Percentiles rank a stretch among this genome's conserved stretches.
Conservation (phyloP, 1,284 basidiomycete genomes). For the Farysia itapuensis region DNA sequence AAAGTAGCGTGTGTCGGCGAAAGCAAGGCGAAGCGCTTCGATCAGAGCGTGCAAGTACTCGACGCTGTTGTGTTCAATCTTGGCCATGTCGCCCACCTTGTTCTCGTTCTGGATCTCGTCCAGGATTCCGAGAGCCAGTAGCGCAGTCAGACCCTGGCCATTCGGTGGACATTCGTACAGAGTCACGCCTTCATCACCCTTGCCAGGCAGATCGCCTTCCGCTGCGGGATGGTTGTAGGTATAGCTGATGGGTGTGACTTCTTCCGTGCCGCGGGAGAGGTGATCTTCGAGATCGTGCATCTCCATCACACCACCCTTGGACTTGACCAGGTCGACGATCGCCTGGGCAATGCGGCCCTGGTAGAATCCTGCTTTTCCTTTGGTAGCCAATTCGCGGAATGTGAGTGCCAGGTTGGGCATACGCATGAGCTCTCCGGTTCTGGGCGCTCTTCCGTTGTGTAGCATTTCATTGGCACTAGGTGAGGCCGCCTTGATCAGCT, state of each 20-base stretch:
- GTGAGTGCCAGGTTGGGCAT: constrained; percentile 77
- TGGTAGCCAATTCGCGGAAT: constrained; percentile 74
- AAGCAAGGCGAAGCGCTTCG: constrained; percentile 75
- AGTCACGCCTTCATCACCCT: constrained; percentile 66
- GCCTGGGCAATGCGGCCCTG: constrained; percentile 83
- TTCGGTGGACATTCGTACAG: constrained; percentile 79
- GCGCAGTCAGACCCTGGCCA: constrained; percentile 91
- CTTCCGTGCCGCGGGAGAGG: constrained; percentile 65
- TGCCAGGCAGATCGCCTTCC: constrained; percentile 15
- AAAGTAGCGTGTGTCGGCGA: constrained; percentile 80
- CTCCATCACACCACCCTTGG: constrained; percentile 84
- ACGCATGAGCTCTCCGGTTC: constrained; percentile 60
- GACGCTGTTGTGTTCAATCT: constrained; percentile 82
- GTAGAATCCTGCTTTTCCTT: constrained; percentile 90
- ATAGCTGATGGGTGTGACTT: constrained; percentile 87
- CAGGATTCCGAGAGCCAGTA: constrained; percentile 87
- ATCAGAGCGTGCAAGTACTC: constrained; percentile 86
- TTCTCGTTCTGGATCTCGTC: constrained; percentile 79
- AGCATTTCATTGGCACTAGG: constrained; percentile 82
- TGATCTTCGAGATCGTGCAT: constrained; percentile 82
- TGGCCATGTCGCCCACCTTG: constrained; percentile 70
- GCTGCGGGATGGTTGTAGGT: constrained; percentile 67
- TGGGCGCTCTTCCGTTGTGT: constrained; percentile 70
- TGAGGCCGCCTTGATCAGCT: constrained; percentile 76
- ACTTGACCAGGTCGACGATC: constrained; percentile 73